Percentiles rank a stretch among this genome's conserved stretches.
phyloP scores from a whole-genome alignment of 2,329 filamentous ascomycete species.

The Aureobasidium zeae region DNA sequence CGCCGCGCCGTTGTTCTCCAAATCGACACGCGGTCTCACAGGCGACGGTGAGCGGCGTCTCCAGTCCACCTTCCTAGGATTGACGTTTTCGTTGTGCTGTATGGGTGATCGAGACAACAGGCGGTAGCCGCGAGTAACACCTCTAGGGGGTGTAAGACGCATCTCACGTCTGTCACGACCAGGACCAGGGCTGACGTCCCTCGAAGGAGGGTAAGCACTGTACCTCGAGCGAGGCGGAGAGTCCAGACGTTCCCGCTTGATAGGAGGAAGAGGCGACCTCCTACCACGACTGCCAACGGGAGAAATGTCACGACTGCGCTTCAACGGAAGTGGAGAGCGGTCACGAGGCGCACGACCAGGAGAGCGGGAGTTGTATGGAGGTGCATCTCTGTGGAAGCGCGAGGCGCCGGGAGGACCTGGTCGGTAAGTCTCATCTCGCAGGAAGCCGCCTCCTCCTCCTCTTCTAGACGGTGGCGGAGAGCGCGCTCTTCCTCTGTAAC shows the following conservation, averaged over 20 bases:
- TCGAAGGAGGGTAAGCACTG: slow-evolving; percentile 35
- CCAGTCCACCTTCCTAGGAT: slow-evolving; percentile 40
- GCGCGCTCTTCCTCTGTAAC: slow-evolving; percentile 27
- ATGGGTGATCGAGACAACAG: slow-evolving; percentile 46
- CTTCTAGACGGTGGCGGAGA: slow-evolving; percentile 27
- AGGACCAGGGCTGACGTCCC: slow-evolving; percentile 20
- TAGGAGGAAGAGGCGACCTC: slow-evolving; percentile 33
- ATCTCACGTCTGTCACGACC: slow-evolving; percentile 32
- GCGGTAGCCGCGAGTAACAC: slow-evolving; percentile 33
- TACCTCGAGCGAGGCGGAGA: slow-evolving; percentile 36
- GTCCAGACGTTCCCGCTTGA: slow-evolving; percentile 33
- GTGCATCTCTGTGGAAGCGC: slow-evolving; percentile 26
- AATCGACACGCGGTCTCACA: slow-evolving; percentile 26
- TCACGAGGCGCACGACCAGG: slow-evolving; percentile 34
- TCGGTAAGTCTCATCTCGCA: slow-evolving; percentile 30
- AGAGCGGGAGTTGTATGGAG: slow-evolving; percentile 26
- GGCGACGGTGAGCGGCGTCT: slow-evolving; percentile 48
- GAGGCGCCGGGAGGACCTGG: slow-evolving; percentile 27
- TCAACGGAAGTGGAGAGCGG: slow-evolving; percentile 35
- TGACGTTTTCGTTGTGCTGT: slow-evolving; percentile 41
- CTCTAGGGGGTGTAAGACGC: slow-evolving; percentile 24
- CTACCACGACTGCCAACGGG: slow-evolving; percentile 38
- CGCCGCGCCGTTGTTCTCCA: slow-evolving; percentile 43
- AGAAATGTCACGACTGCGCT: slow-evolving; percentile 39
- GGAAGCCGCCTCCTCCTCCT: slow-evolving; percentile 26